Percentiles rank a stretch among this genome's conserved stretches.
phyloP scores from a whole-genome alignment of 2,329 filamentous ascomycete genomes.

The Sporothrix pseudoabietina region DNA sequence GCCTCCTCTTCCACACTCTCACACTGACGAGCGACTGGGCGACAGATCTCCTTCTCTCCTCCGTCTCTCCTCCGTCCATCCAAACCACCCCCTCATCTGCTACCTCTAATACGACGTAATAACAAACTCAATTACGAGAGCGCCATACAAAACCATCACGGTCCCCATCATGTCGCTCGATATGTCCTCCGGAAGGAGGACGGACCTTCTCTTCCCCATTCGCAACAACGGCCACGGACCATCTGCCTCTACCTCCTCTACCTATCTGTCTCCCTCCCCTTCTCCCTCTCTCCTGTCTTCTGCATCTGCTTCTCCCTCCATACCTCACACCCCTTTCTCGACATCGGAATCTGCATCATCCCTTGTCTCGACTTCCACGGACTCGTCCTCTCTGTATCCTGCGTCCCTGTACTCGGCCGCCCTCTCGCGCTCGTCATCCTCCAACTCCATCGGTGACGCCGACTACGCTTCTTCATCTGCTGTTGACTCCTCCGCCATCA shows the following conservation, averaged over 20 bases:
- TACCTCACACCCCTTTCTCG: conserved; percentile 18
- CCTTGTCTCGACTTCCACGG: conserved; percentile 15
- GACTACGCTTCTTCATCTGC: not conserved
- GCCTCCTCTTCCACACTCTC: not conserved
- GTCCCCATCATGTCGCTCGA: conserved; percentile 33
- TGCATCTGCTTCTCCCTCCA: conserved; percentile 4
- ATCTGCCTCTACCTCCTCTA: not conserved
- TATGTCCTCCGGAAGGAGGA: conserved; percentile 22
- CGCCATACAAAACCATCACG: conserved; percentile 24
- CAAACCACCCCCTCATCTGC: conserved; percentile 19
- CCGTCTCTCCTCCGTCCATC: not conserved
- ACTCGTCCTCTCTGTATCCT: conserved; percentile 18
- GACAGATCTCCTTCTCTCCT: conserved; percentile 17
- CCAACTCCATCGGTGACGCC: conserved; percentile 19
- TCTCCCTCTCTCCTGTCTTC: not conserved
- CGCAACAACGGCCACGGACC: conserved; percentile 21
- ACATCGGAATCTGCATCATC: conserved; percentile 22
- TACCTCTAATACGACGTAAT: not conserved
- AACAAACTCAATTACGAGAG: not conserved
- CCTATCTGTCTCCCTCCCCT: not conserved
- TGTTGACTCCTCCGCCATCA: not conserved
- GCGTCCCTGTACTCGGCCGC: conserved; percentile 17
- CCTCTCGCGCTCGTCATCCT: conserved; percentile 13
- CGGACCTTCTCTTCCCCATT: conserved; percentile 26
- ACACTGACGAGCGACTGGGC: not conserved